These are phyloP conservation scores for Claviceps spartinae DNA, from an alignment of 2,329 filamentous ascomycete species.

Conservation along the genomic window DNA sequence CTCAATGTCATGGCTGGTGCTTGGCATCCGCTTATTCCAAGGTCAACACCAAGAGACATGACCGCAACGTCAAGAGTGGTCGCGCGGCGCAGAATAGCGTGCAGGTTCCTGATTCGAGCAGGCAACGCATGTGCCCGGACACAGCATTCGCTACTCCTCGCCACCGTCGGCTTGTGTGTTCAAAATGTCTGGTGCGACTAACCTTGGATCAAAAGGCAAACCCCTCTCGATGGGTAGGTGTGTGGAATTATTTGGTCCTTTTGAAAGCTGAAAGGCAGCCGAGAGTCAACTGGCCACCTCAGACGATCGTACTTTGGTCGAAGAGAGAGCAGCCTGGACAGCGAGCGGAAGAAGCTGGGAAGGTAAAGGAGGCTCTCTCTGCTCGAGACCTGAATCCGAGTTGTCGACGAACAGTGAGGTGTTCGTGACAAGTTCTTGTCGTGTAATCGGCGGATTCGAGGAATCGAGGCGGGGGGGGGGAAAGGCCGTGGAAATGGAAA, in stretches of 20 bases:
- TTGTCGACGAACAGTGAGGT: slow-evolving; percentile 12
- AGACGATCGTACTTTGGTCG: background rate
- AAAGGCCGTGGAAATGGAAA: slow-evolving; percentile 10
- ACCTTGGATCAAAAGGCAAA: background rate
- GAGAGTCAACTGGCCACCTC: slow-evolving; percentile 7
- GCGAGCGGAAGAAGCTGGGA: slow-evolving; percentile 14
- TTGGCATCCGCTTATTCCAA: background rate
- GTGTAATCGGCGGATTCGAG: slow-evolving; percentile 24
- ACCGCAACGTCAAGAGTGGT: background rate
- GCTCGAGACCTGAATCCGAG: slow-evolving; percentile 16
- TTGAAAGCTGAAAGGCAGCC: slow-evolving; percentile 6
- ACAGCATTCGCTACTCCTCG: too few relatives aligned
- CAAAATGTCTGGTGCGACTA: background rate
- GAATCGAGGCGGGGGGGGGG: slow-evolving; percentile 15
- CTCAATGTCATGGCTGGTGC: background rate
- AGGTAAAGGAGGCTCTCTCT: slow-evolving; percentile 14
- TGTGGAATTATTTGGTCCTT: slow-evolving; percentile 5
- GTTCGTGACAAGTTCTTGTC: slow-evolving; percentile 22
- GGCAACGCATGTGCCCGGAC: background rate
- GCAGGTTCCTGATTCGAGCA: background rate
- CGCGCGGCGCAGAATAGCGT: background rate
- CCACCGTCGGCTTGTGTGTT: background rate
- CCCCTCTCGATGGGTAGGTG: background rate
- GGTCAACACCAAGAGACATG: background rate
- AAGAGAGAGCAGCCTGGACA: slow-evolving; percentile 13